These are phyloP conservation scores for Aspergillus campestris DNA, from an alignment of 495 filamentous ascomycete genomes.

Conservation along the genomic window DNA sequence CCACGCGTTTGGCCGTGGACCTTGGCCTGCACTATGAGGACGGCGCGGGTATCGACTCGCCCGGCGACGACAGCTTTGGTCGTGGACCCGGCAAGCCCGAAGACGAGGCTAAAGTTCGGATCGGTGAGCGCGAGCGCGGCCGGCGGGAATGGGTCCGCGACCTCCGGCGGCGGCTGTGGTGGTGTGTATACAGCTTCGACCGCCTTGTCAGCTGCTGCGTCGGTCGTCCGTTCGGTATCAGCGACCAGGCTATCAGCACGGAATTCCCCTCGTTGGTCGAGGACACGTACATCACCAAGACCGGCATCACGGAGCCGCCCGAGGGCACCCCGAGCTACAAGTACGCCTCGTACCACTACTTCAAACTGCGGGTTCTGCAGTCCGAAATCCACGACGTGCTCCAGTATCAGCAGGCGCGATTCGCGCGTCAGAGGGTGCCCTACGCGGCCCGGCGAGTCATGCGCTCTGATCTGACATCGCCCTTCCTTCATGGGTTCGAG, in stretches of 20 bases:
- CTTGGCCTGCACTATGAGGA: conserved; percentile 92
- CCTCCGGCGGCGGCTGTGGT: conserved; percentile 82
- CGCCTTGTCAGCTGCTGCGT: conserved; percentile 87
- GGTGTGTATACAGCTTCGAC: conserved; percentile 93
- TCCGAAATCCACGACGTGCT: conserved; percentile 93
- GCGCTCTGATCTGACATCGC: conserved; percentile 69
- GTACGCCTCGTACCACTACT: conserved; percentile 81
- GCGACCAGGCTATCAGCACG: conserved; percentile 87
- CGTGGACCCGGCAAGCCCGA: conserved; percentile 7
- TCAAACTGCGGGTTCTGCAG: conserved; percentile 82
- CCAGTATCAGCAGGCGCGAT: conserved; percentile 74
- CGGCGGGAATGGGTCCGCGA: conserved; percentile 82
- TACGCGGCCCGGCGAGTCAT: conserved; percentile 61
- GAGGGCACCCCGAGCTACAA: conserved; percentile 67
- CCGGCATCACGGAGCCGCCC: conserved; percentile 56
- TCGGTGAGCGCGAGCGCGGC: conserved; percentile 56
- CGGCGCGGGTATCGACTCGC: conserved; percentile 56
- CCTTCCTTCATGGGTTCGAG: conserved; percentile 75
- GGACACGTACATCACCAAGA: conserved; percentile 80
- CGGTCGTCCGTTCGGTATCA: conserved; percentile 86
- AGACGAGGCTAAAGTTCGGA: conserved; percentile 20
- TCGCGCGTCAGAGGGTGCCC: conserved; percentile 39
- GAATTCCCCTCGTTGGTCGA: conserved; percentile 85
- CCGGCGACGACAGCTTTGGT: conserved; percentile 24
- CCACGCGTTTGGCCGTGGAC: conserved; percentile 82